Evolutionary conservation across 2,329 filamentous ascomycete genomes (phyloP), one percentile per base, ranked within the genome.

Genomic region (Paramyrothecium roridum): DNA sequence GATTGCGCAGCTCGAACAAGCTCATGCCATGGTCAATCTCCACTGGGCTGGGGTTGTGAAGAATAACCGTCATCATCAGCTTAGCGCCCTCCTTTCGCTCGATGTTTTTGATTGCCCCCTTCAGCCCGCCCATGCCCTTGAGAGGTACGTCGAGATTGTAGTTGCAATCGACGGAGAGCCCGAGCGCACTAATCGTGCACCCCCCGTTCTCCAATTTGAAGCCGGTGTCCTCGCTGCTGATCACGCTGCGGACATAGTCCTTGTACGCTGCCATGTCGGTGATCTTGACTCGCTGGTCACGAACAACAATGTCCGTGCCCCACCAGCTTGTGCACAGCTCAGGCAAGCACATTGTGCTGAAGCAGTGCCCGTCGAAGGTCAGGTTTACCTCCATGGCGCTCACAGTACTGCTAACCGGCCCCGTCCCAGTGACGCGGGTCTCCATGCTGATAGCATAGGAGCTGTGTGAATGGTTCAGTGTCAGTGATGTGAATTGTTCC

Each of bases 11-110:
- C 55, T 70, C 67, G 26, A 73, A 73, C 19, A 60, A 54, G 52
- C 66, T 67, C 17, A 54, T 45, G 2, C 67, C 70, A 52, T 67
- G 61, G 26, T 68, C 63, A 7, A 74, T 63, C 55, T 70, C 69
- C 33, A 72, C 60, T 3, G 65, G 62, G 19, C 68, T 68, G 12
- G 62, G 60, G 57, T 70, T 73, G 19, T 56, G 52, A 37, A 72
- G 54, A 50, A 54, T 59, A 48, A 73, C 57, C 8, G 48, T 56
- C 46, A 60, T 53, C 13, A 55, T 57, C 43, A 69, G 57, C 20
- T 52, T 20, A 12, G 59, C 50, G 3, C 53, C 59, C 4, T 50
- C 51, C 22, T 54, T 59, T 26, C 59, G 55, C 20, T 62, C 59
- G 33, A 65, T 47, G n/a, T 55, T 61, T 23, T 59, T 60, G n/a